Evolutionary conservation across 208 protist genomes (phyloP).

Genomic region (Hexamita inflata): DNA sequence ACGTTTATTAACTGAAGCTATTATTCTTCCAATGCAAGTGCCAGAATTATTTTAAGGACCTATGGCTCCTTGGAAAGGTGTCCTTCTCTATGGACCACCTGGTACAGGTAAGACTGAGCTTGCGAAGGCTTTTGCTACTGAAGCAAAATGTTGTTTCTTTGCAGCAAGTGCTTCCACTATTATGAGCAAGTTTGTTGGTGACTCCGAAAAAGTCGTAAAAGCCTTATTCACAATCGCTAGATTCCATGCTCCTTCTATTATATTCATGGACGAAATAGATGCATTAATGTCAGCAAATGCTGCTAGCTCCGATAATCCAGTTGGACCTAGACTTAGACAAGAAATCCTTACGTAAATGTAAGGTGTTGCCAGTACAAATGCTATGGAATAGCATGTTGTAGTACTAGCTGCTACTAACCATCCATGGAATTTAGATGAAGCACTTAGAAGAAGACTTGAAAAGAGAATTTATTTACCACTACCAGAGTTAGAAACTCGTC

Average conservation of each 20-base stretch:
- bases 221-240: constrained; percentile 29
- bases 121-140: constrained; percentile 38
- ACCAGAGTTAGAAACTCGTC: constrained; percentile 25
- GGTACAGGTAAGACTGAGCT: constrained; percentile 46
- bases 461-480: constrained; percentile 41
- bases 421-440: constrained; percentile 37
- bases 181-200: constrained; percentile 21
- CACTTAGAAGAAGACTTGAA: constrained; percentile 31
- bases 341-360: constrained; percentile 20
- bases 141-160: constrained; percentile 34
- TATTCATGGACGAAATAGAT: constrained; percentile 99
- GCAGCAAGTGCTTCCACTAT: constrained; percentile 17
- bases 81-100: constrained; percentile 43
- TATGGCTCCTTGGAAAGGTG: constrained; percentile 59
- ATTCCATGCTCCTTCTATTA: constrained; percentile 88
- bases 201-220: constrained; percentile 27
- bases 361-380: not conserved
- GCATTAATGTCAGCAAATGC: constrained; percentile 68
- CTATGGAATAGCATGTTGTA: constrained; percentile 12
- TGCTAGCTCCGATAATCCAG: constrained; percentile 1
- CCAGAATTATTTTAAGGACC: constrained; percentile 25
- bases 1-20: constrained; percentile 28
- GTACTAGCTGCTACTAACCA: constrained; percentile 38
- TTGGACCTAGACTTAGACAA: not conserved
- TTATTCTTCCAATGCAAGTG: constrained; percentile 36